Evolutionary conservation across 2,329 filamentous ascomycete genomes (phyloP), one percentile per base, ranked within the genome.

Genomic region (Neodidymelliopsis sp.): DNA sequence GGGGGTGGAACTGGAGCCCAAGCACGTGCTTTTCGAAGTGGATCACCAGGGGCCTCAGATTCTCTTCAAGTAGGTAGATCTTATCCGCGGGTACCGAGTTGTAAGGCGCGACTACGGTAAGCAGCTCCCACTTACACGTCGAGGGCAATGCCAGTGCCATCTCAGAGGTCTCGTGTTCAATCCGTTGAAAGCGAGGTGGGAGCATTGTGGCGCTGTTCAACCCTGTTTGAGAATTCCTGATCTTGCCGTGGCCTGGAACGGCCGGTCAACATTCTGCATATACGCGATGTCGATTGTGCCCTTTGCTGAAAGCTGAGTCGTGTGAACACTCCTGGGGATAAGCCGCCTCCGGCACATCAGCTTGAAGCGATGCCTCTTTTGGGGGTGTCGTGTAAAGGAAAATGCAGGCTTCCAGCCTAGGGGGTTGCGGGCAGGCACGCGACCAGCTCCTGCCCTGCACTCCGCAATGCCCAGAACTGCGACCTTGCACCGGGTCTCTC

Each of bases 21-120:
- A 47, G 44, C 44, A 47, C 44, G 44, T 40, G 44, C 44, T 39
- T 35, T 35, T 40, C 44, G n/a, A n/a, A 47, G 44, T 29, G 29
- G 44, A 23, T 33, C 36, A 18, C 24, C 30, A 47, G 35, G 35
- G 42, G 35, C 11, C 22, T 33, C 16, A 13, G 16, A 28, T 24
- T 29, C 16, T 5, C 12, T 11, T n/a, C n/a, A n/a, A n/a, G n/a
- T 3, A 12, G 15, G 24, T 36, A 10, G 24, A 29, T 18, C 31
- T 8, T 2, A 4, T 15, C 3, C 11, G 29, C n/a, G n/a, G n/a
- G n/a, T n/a, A n/a, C n/a, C n/a, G n/a, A n/a, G n/a, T n/a, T 41
- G 38, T 12, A 18, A 24, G 12, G 20, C 19, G 22, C 7, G 20
- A 7, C 11, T 19, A n/a, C n/a, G n/a, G n/a, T n/a, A 6, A n/a